phyloP scores from a whole-genome alignment of 108 stramenopile genomes.

The Licmophora abbreviata region DNA sequence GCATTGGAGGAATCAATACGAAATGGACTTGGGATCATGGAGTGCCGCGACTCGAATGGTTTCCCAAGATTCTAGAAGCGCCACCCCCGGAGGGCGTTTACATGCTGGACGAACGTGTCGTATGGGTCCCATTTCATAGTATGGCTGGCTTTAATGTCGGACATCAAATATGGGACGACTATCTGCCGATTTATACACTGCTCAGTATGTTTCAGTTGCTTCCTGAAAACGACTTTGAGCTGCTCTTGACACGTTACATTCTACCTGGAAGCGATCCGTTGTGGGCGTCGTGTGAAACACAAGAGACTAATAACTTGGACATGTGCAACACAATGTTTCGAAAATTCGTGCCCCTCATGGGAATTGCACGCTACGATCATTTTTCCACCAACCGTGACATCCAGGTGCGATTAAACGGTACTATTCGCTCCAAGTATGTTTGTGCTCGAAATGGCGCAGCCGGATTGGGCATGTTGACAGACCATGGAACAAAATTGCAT shows the following conservation, averaged over 20 bases:
- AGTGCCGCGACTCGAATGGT: constrained; percentile 29
- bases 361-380: constrained; percentile 13
- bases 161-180: constrained; percentile 57
- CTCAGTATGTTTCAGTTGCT: constrained; percentile 27
- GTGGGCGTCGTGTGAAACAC: constrained; percentile 8
- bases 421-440: constrained; percentile 15
- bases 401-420: constrained; percentile 1
- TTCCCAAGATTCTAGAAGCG: constrained; percentile 18
- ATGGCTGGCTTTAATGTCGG: constrained; percentile 43
- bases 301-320: neutral
- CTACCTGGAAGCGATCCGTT: neutral
- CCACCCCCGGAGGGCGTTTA: neutral
- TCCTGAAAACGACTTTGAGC: neutral
- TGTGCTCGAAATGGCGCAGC: constrained; percentile 40
- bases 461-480: constrained; percentile 44
- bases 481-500: constrained; percentile 50
- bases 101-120: constrained; percentile 16
- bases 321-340: constrained; percentile 26
- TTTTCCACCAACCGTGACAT: constrained; percentile 15
- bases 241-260: neutral
- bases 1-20: constrained; percentile 50
- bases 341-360: constrained; percentile 47
- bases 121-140: constrained; percentile 50
- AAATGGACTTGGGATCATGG: constrained; percentile 35
- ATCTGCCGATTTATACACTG: constrained; percentile 37